Evolutionary conservation across 2,329 filamentous ascomycete genomes (phyloP).

Genomic region (Malbranchea cinnamomea): DNA sequence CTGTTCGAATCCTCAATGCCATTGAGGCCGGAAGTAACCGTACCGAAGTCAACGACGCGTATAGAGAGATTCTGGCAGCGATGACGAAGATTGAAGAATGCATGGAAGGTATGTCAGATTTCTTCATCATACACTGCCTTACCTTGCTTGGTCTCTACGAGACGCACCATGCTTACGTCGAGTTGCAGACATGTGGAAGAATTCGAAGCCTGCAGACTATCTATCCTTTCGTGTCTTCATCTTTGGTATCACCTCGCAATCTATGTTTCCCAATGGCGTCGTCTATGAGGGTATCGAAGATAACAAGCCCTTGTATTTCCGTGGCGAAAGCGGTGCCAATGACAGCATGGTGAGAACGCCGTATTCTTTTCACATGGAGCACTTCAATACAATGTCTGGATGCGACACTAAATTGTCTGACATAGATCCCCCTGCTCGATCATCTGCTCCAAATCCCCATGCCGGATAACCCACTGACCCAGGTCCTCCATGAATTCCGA

Average conservation of each 20-base stretch:
- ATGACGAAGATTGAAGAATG: constrained; percentile 58
- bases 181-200: constrained; percentile 63
- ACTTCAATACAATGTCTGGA: neutral
- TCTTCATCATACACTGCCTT: neutral
- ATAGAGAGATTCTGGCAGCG: constrained; percentile 45
- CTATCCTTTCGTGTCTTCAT: constrained; percentile 91
- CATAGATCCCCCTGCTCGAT: constrained; percentile 65
- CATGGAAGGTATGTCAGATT: constrained; percentile 50
- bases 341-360: constrained; percentile 56
- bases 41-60: constrained; percentile 47
- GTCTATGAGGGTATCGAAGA: constrained; percentile 73
- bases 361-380: neutral
- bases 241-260: constrained; percentile 84
- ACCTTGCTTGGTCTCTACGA: constrained; percentile 2
- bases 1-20: constrained; percentile 50
- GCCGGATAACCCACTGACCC: constrained; percentile 77
- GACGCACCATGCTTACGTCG: neutral
- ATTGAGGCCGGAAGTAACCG: constrained; percentile 37
- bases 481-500: constrained; percentile 77
- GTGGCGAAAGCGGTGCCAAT: constrained; percentile 85
- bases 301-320: constrained; percentile 58
- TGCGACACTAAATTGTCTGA: neutral
- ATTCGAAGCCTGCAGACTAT: constrained; percentile 71
- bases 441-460: constrained; percentile 75
- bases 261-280: constrained; percentile 87